Evolutionary conservation across 1,139 yeast species (phyloP), one percentile per base, ranked within the genome.

Genomic region (Debaryomycetaceae sp.): DNA sequence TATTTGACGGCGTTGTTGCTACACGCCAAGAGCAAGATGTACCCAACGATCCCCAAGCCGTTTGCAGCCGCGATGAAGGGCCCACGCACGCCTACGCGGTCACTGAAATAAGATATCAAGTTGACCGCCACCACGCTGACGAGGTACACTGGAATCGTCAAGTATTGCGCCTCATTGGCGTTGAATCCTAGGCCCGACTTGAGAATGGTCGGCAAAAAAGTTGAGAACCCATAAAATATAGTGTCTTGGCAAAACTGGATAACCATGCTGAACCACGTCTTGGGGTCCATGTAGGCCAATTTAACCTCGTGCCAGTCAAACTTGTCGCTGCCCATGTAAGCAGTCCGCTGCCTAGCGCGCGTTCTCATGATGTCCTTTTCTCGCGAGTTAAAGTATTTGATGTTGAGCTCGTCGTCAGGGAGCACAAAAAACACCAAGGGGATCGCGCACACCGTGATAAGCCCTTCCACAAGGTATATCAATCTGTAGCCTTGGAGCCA

Each of bases 61-160:
- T 54, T 51, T 4, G 51, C 35, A 8, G 30, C 35, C 13, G 54
- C 29, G 14, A 54, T 43, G 27, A 48, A 42, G 5, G 45, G 48
- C 16, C 42, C 44, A 16, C 56, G 36, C 18, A 40, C 25, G 13
- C 39, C 58, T 34, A 65, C 45, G 33, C 43, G 51, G 44, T 71
- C 77, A n/a, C 75, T 65, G 33, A 56, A 40, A 26, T 44, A 45
- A 2, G 74, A 69, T 29, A 57, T 51, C 6, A 49, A 35, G 21
- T 68, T 44, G 31, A 61, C 63, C 2, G 58, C 52, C 7, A 65
- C 40, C 4, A 71, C 66, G 1, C 73, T 62, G 28, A 65, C 43
- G 26, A 65, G 51, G 44, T 71, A 71, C 25, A 68, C 63, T 14
- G 77, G 77, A 16, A 71, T 67, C 2, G 74, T 69, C 50, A 72